Conservation (phyloP, 169 alveolate species). For the Plasmodium reichenowi region DNA sequence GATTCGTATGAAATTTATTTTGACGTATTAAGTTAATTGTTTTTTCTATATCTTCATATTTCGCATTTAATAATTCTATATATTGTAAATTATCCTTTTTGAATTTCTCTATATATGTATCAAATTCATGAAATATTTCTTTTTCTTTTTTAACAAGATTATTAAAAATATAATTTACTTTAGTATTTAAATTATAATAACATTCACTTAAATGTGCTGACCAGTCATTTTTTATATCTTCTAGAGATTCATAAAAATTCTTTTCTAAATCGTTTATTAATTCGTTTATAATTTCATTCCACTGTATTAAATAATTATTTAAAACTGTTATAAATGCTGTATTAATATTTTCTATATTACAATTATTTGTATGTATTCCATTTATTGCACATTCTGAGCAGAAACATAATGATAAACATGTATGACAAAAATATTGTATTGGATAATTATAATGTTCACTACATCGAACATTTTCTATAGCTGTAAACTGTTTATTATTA, state of each 20-base stretch:
- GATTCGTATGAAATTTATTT: constrained; percentile 53
- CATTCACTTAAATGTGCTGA: constrained; percentile 67
- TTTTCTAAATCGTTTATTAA: constrained; percentile 78
- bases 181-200: constrained; percentile 32
- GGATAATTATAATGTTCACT: constrained; percentile 85
- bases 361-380: constrained; percentile 75
- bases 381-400: constrained; percentile 87
- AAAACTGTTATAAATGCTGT: constrained; percentile 81
- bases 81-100: constrained; percentile 62
- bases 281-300: constrained; percentile 82
- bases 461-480: constrained; percentile 84
- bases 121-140: constrained; percentile 54
- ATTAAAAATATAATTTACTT: constrained; percentile 51
- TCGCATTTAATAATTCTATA: constrained; percentile 25
- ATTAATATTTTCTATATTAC: constrained; percentile 82
- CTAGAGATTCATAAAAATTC: constrained; percentile 79
- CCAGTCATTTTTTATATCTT: constrained; percentile 84
- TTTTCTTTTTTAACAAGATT: constrained; percentile 52
- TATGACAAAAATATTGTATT: constrained; percentile 86
- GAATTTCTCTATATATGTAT: constrained; percentile 51
- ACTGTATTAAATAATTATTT: constrained; percentile 80
- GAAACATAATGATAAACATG: constrained; percentile 81
- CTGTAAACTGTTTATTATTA: constrained; percentile 49
- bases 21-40: constrained; percentile 46
- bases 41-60: constrained; percentile 65